These are phyloP conservation scores for Eucalyptus rudis DNA, from an alignment of 345 rosid genomes.

Conservation along the genomic window DNA sequence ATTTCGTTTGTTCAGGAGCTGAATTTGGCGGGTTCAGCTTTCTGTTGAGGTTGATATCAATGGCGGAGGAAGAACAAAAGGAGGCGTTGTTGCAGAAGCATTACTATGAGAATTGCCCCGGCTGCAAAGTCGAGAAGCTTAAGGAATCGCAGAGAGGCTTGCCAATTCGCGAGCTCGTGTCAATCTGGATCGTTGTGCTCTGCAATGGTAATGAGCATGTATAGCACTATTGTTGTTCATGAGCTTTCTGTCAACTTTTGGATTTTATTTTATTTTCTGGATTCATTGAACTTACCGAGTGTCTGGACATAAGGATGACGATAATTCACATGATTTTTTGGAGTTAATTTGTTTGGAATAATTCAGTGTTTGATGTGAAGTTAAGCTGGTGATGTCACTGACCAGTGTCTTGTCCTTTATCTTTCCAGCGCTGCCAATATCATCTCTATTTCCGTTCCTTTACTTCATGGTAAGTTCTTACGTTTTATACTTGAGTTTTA, in stretches of 20 bases:
- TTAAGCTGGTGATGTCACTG: background rate
- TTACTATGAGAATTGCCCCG: conserved; percentile 63
- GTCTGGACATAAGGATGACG: background rate
- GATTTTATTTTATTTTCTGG: background rate
- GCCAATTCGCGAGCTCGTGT: conserved; percentile 41
- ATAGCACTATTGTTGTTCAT: background rate
- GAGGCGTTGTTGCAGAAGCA: conserved; percentile 33
- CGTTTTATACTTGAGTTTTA: background rate
- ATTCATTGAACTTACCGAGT: background rate
- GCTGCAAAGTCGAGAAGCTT: conserved; percentile 59
- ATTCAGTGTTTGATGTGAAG: background rate
- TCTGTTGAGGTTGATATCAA: background rate
- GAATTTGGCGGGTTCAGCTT: background rate
- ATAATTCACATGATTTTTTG: background rate
- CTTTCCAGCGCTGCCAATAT: conserved; percentile 77
- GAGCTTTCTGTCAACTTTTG: background rate
- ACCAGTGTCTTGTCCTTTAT: background rate
- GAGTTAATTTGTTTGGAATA: background rate
- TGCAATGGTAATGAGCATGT: conserved; percentile 27
- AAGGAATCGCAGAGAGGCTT: conserved; percentile 40
- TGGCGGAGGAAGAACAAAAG: conserved; percentile 4
- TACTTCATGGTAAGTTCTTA: conserved; percentile 76
- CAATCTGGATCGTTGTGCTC: conserved; percentile 71
- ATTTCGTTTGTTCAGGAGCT: conserved; percentile 55
- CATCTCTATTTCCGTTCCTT: conserved; percentile 81